These are phyloP conservation scores for Bipolaris cookei DNA, from an alignment of 2,329 filamentous ascomycete species.

Conservation along the genomic window DNA sequence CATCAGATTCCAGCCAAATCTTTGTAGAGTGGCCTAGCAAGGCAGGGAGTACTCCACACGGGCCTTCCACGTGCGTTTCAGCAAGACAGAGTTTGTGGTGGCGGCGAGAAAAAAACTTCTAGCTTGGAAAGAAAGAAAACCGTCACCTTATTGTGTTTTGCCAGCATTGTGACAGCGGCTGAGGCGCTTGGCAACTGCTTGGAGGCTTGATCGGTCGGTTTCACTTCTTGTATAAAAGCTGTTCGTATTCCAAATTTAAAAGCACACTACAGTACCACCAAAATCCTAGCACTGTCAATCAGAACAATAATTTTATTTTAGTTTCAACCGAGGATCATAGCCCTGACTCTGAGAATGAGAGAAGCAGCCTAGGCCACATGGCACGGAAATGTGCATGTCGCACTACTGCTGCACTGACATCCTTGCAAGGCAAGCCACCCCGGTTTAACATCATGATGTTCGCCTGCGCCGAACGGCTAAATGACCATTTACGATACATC, in stretches of 20 bases:
- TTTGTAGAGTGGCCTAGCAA: too few species aligned
- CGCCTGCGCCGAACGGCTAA: neutral
- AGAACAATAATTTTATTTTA: too few species aligned
- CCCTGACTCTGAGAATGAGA: neutral
- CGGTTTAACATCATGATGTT: neutral
- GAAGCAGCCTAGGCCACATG: neutral
- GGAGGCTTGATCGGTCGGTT: neutral
- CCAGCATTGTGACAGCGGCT: neutral
- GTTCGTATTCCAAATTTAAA: neutral
- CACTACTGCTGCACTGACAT: conserved; percentile 5
- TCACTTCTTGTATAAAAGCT: neutral
- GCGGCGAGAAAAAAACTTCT: neutral
- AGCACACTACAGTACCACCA: neutral
- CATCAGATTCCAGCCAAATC: too few species aligned
- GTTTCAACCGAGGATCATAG: neutral
- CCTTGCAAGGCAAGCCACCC: conserved; percentile 3
- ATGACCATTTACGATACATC: neutral
- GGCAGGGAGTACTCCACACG: too few species aligned
- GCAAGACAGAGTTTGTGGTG: neutral
- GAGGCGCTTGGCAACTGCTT: neutral
- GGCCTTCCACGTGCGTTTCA: neutral
- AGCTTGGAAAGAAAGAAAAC: neutral
- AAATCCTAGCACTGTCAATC: too few species aligned
- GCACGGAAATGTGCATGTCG: conserved; percentile 8
- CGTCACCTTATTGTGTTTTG: neutral